Evolutionary conservation across 2,329 filamentous ascomycete genomes (phyloP).

Genomic region (Drechslerella coelobrocha): DNA sequence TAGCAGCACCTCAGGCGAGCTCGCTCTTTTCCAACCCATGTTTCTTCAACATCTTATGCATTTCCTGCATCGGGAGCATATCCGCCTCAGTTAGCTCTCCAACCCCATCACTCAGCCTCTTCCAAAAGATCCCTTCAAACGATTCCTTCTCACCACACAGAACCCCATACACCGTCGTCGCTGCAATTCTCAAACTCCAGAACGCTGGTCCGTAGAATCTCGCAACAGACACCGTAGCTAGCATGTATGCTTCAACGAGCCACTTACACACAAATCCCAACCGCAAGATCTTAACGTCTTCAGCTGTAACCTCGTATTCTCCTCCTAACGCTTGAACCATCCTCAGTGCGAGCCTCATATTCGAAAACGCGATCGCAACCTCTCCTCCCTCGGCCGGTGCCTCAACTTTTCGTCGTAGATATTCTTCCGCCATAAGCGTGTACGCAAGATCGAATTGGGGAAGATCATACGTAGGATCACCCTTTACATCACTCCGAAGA

Average conservation of each 20-base stretch:
- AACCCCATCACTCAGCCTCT: slow-evolving; percentile 22
- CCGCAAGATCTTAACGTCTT: slow-evolving; percentile 21
- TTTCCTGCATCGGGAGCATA: slow-evolving; percentile 10
- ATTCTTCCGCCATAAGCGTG: slow-evolving; percentile 33
- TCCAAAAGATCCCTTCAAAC: slow-evolving; percentile 34
- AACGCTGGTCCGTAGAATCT: slow-evolving; percentile 32
- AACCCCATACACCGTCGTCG: slow-evolving; percentile 20
- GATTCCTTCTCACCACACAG: slow-evolving; percentile 26
- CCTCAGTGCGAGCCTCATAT: slow-evolving; percentile 21
- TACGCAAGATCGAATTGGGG: slow-evolving; percentile 41
- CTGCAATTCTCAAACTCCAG: slow-evolving; percentile 18
- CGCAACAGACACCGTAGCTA: slow-evolving; percentile 25
- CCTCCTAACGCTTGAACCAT: slow-evolving; percentile 28
- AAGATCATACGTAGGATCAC: slow-evolving; percentile 18
- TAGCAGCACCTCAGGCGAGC: slow-evolving; percentile 17
- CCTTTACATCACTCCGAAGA: not conserved
- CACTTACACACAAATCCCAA: slow-evolving; percentile 42
- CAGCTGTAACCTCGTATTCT: slow-evolving; percentile 23
- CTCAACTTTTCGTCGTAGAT: not conserved
- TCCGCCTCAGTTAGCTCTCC: slow-evolving; percentile 22
- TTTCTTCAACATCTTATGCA: slow-evolving; percentile 14
- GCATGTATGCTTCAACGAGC: slow-evolving; percentile 40
- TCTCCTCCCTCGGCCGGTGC: not conserved
- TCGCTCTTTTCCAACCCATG: slow-evolving; percentile 24
- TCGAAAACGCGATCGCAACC: not conserved